These are phyloP conservation scores for Pinus taeda DNA, from an alignment of 75 land plant species.

Conservation along the genomic window DNA sequence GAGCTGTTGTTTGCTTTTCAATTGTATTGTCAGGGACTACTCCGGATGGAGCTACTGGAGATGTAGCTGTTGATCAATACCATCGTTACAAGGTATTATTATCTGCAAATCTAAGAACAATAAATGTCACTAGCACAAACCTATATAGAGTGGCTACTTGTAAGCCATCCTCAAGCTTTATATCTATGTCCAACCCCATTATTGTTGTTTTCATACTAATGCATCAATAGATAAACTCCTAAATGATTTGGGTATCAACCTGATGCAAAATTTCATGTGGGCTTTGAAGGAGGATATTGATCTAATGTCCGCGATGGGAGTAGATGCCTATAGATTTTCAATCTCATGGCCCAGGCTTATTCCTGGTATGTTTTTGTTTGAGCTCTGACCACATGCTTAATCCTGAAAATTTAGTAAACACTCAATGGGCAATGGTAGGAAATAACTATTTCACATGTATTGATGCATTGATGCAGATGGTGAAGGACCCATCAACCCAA, in stretches of 20 bases:
- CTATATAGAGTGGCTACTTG: too few relatives aligned
- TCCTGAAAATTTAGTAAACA: too few relatives aligned
- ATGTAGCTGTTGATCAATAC: conserved; percentile 58
- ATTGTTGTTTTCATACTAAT: neutral
- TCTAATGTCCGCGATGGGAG: conserved; percentile 20
- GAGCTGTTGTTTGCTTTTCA: too few relatives aligned
- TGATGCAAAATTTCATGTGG: conserved; percentile 4
- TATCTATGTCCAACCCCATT: neutral
- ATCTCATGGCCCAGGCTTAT: conserved; percentile 47
- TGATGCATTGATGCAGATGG: conserved; percentile 17
- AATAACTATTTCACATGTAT: too few relatives aligned
- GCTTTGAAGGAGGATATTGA: conserved; percentile 33
- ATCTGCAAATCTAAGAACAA: too few relatives aligned
- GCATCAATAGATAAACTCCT: neutral
- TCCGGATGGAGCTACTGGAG: conserved; percentile 40
- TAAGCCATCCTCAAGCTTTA: too few relatives aligned
- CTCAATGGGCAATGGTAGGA: too few relatives aligned
- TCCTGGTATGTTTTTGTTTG: conserved; percentile 20
- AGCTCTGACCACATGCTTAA: neutral
- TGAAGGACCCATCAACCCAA: conserved; percentile 18
- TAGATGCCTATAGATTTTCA: conserved; percentile 50
- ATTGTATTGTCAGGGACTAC: conserved; percentile 4
- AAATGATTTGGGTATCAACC: neutral
- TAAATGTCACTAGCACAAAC: too few relatives aligned
- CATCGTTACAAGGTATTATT: conserved; percentile 57